These are phyloP conservation scores for Camelina neglecta DNA, from an alignment of 345 rosid species.

Conservation along the genomic window DNA sequence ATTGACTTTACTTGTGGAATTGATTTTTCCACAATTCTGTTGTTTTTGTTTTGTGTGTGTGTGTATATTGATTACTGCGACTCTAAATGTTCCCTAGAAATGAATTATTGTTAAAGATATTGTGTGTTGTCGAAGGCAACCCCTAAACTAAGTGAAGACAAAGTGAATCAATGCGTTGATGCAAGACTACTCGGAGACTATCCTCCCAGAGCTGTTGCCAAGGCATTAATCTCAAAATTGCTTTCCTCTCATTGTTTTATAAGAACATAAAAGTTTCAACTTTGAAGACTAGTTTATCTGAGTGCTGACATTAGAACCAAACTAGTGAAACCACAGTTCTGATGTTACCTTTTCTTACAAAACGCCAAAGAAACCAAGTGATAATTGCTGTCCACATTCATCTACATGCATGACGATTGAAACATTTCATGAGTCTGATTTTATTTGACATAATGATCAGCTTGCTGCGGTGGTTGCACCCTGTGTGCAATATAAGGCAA, in stretches of 20 bases:
- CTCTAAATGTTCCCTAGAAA: neutral
- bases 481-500: constrained; percentile 78
- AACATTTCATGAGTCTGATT: constrained; percentile 5
- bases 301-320: constrained; percentile 7
- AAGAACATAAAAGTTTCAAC: neutral
- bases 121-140: constrained; percentile 58
- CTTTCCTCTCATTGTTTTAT: constrained; percentile 14
- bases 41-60: neutral
- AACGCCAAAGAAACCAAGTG: neutral
- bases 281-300: neutral
- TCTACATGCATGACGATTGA: neutral
- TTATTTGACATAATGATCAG: constrained; percentile 46
- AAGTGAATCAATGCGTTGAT: constrained; percentile 74
- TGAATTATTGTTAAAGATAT: neutral
- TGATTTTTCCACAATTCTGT: constrained; percentile 16
- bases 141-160: constrained; percentile 80
- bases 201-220: constrained; percentile 79
- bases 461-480: constrained; percentile 78
- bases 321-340: neutral
- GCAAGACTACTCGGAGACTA: constrained; percentile 64
- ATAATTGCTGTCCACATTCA: neutral
- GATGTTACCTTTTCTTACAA: neutral
- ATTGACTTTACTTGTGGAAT: neutral
- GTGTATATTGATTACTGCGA: neutral
- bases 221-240: constrained; percentile 46